These are phyloP conservation scores for Diaporthe ampelina DNA, from an alignment of 2,329 filamentous ascomycete species.

Conservation along the genomic window DNA sequence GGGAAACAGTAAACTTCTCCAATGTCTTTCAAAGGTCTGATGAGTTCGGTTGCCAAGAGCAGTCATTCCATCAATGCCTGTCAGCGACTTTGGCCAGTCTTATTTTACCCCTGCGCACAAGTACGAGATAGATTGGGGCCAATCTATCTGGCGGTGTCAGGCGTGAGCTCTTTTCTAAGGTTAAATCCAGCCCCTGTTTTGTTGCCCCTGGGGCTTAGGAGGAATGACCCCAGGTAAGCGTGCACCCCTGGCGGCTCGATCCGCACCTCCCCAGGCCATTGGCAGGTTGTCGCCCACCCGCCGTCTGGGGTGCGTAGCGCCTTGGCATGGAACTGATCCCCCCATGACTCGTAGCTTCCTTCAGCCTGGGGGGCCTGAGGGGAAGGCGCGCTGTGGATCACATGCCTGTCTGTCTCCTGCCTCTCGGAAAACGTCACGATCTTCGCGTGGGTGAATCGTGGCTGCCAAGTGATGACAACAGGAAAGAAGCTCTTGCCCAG, in stretches of 20 bases:
- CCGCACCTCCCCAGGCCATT: background rate
- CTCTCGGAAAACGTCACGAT: slow-evolving; percentile 3
- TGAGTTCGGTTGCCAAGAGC: background rate
- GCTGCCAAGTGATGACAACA: slow-evolving; percentile 1
- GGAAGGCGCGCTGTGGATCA: background rate
- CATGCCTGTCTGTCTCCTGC: background rate
- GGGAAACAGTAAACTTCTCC: background rate
- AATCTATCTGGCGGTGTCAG: slow-evolving; percentile 18
- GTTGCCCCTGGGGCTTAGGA: background rate
- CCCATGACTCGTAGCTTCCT: background rate
- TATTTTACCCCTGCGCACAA: background rate
- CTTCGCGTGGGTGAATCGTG: slow-evolving; percentile 1
- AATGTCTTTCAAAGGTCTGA: background rate
- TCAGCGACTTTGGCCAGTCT: background rate
- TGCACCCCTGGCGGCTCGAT: slow-evolving; percentile 1
- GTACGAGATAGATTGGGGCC: background rate
- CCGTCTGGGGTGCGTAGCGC: slow-evolving; percentile 23
- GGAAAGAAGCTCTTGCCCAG: slow-evolving; percentile 31
- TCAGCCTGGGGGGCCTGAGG: background rate
- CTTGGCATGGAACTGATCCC: slow-evolving; percentile 7
- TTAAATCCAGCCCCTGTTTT: slow-evolving; percentile 12
- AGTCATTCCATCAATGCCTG: background rate
- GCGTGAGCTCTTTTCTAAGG: slow-evolving; percentile 12
- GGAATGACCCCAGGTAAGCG: background rate
- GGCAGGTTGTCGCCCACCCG: background rate